Evolutionary conservation across 2,329 filamentous ascomycete genomes (phyloP), one percentile per base, ranked within the genome.

Genomic region (Didymella keratinophila): DNA sequence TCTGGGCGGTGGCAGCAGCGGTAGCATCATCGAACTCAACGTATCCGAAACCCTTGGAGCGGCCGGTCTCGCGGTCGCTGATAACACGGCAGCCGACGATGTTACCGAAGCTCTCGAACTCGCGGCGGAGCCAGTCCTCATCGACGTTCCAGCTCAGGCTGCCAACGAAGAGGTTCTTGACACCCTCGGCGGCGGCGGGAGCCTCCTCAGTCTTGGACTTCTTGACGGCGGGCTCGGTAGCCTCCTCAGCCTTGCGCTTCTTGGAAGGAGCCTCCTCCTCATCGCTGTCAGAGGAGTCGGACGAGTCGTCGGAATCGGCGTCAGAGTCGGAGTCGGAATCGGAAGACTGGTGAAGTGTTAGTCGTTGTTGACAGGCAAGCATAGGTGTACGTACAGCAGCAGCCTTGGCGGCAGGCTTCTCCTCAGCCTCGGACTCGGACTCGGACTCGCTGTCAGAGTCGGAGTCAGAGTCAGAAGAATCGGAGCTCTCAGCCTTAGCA

Each of bases 31-130:
- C 82, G 79, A 93, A 97, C 82, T 97, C 93, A 71, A 97, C 91
- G 76, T 97, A 97, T 61, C 93, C 93, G 78, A 96, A 97, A 66
- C 92, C 93, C 81, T 93, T 93, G 79, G 93, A 94, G 74, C 92
- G 89, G 71, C 91, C 91, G 72, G 84, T 86, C 55, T 89, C 87
- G 77, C 89, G 89, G 81, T 96, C 92, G 69, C 88, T 93, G 77
- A 97, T 91, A 73, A 97, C 88, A 70, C 92, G 89, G 65, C 88
- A 89, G 70, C 87, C 85, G 66, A 82, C 80, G 56, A 96, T 83
- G 72, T 89, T 89, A 64, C 89, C 89, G 71, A 89, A 94, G 63
- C 86, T 80, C 82, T 93, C 86, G 81, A 97, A 97, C 77, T 94
- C 90, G 70, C 89, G 85, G 67, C 86, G 84, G 64, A 97, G 87